Evolutionary conservation across 345 rosid species (phyloP).

Genomic region (Syzygium grande): DNA sequence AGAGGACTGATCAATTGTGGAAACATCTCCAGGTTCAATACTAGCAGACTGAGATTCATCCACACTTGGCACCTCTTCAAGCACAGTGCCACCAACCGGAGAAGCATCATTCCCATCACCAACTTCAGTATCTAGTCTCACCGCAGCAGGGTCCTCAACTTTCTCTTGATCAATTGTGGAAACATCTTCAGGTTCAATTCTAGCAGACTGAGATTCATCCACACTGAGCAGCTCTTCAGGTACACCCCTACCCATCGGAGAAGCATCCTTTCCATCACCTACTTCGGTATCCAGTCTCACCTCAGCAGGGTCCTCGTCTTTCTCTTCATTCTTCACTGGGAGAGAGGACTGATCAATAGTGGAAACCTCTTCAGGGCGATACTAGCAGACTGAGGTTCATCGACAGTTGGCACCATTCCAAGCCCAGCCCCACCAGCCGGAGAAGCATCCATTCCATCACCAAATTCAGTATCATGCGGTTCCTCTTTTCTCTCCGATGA

Average conservation of each 20-base stretch:
- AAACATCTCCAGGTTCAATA: neutral
- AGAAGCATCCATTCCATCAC: neutral
- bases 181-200: neutral
- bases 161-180: neutral
- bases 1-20: neutral
- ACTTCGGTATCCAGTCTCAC: neutral
- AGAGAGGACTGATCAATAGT: neutral
- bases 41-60: neutral
- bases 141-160: neutral
- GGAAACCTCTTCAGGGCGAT: neutral
- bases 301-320: neutral
- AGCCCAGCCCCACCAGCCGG: neutral
- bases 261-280: neutral
- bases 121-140: neutral
- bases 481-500: neutral
- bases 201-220: neutral
- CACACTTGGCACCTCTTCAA: neutral
- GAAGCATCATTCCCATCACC: neutral
- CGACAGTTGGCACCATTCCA: neutral
- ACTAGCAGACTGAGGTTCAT: neutral
- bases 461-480: neutral
- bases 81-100: neutral
- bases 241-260: neutral
- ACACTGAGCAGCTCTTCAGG: neutral
- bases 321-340: neutral